Evolutionary conservation across 2,329 filamentous ascomycete species (phyloP).

Genomic region (Fusarium pseudocircinatum): DNA sequence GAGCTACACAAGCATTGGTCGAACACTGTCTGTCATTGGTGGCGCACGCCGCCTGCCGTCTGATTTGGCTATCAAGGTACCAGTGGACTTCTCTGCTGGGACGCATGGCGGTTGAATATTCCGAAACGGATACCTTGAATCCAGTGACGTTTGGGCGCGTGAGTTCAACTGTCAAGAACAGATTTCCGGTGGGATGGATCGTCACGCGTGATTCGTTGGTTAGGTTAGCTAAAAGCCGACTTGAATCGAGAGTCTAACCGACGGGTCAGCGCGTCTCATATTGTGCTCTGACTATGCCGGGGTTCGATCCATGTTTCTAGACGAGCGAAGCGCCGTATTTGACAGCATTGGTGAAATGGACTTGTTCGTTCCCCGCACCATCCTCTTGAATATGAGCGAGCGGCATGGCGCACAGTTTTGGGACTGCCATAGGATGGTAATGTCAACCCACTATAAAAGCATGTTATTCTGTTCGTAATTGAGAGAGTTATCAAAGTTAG

Average conservation of each 20-base stretch:
- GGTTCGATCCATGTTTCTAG: background rate
- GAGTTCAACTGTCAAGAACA: background rate
- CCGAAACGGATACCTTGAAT: background rate
- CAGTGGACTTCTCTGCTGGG: background rate
- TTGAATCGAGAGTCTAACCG: background rate
- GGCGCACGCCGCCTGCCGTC: background rate
- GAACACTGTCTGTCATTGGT: too few relatives aligned
- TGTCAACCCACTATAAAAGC: too few relatives aligned
- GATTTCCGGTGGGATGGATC: background rate
- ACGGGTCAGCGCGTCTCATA: background rate
- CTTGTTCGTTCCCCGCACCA: too few relatives aligned
- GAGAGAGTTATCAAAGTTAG: too few relatives aligned
- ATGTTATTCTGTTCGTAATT: too few relatives aligned
- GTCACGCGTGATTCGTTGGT: background rate
- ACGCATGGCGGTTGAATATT: rapidly evolving
- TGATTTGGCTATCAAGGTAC: background rate
- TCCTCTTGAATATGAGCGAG: too few relatives aligned
- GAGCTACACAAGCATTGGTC: background rate
- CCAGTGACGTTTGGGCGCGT: background rate
- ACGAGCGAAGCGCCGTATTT: background rate
- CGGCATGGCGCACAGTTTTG: too few relatives aligned
- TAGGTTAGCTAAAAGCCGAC: background rate
- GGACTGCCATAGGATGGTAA: too few relatives aligned
- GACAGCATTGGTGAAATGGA: background rate
- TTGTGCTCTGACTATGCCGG: background rate